Conservation (phyloP, 1,284 basidiomycete genomes). For the Puccinia triticina region DNA sequence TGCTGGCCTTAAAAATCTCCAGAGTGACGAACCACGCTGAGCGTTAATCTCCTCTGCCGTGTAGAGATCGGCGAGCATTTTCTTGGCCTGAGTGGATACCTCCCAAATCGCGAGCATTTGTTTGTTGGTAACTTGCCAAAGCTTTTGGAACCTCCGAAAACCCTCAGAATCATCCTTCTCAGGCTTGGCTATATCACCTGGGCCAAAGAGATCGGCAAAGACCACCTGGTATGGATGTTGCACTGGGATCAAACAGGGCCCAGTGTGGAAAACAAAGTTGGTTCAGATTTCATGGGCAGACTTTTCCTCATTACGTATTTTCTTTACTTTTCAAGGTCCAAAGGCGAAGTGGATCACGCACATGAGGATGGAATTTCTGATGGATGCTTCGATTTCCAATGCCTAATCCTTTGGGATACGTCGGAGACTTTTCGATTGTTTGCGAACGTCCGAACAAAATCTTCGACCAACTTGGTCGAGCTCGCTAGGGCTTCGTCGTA, state of each 20-base stretch:
- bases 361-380: neutral
- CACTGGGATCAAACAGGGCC: neutral
- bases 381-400: constrained; percentile 17
- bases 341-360: neutral
- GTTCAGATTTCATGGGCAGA: neutral
- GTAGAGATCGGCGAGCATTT: neutral
- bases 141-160: neutral
- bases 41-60: neutral
- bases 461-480: neutral
- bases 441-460: neutral
- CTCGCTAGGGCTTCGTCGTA: neutral
- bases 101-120: neutral
- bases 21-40: neutral
- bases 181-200: constrained; percentile 20
- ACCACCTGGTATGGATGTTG: neutral
- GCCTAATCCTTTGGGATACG: constrained; percentile 8
- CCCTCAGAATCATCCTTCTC: neutral
- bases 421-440: neutral
- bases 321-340: too few relatives aligned
- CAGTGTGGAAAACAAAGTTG: neutral
- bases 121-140: neutral
- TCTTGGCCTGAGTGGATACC: neutral
- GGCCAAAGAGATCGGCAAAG: constrained; percentile 10
- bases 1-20: neutral
- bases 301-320: too few relatives aligned